A percentile compares a stretch with the other conserved stretches of the same genome.
Evolutionary conservation across 495 filamentous ascomycete species (phyloP).

Genomic region (Tuber borchii): DNA sequence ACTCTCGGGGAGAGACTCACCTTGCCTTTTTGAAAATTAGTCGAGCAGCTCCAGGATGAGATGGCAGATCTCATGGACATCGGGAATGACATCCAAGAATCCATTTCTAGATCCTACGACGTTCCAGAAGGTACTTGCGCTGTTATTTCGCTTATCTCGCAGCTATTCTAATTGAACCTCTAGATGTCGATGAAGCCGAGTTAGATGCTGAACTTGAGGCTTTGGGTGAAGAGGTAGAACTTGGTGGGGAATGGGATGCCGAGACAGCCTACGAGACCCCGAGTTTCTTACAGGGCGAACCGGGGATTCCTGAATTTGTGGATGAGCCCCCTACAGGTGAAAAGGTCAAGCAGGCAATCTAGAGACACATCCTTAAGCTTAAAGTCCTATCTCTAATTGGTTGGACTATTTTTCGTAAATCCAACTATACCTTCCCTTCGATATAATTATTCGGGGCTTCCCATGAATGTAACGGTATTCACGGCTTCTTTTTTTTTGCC

Average conservation of each 20-base stretch:
- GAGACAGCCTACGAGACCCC: constrained; percentile 61
- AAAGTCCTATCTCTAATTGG: background rate
- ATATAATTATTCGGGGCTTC: background rate
- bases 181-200: constrained; percentile 93
- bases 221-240: constrained; percentile 80
- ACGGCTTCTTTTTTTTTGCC: constrained; percentile 4
- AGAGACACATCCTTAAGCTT: background rate
- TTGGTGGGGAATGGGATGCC: constrained; percentile 52
- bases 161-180: constrained; percentile 7
- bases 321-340: constrained; percentile 49
- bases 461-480: background rate
- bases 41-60: constrained; percentile 96
- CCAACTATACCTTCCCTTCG: background rate
- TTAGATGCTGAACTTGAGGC: constrained; percentile 95
- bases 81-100: constrained; percentile 97
- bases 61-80: constrained; percentile 98
- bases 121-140: constrained; percentile 61
- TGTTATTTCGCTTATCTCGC: background rate
- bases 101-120: constrained; percentile 86
- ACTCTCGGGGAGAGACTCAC: constrained; percentile 12
- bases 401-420: background rate
- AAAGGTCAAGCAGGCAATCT: constrained; percentile 41
- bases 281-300: constrained; percentile 79
- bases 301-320: constrained; percentile 70
- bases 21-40: constrained; percentile 12